phyloP scores from a whole-genome alignment of 805 yeast species.

The Saturnispora zaruensis region DNA sequence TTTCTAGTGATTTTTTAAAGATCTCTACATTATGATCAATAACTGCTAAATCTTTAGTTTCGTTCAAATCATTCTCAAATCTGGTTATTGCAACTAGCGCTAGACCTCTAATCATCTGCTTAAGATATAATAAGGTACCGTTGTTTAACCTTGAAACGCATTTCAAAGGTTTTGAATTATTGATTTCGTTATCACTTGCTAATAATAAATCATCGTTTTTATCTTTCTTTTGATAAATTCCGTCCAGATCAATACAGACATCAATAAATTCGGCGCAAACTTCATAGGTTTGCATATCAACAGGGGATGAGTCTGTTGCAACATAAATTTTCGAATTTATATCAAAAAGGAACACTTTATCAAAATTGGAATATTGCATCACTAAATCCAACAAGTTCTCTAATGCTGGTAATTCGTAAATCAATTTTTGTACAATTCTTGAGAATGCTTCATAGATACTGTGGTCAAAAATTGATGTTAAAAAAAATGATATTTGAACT shows the following conservation, averaged over 20 bases:
- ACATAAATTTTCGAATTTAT: slow-evolving; percentile 87
- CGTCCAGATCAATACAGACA: slow-evolving; percentile 82
- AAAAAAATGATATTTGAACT: slow-evolving; percentile 81
- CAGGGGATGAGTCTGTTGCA: slow-evolving; percentile 94
- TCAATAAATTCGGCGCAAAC: slow-evolving; percentile 97
- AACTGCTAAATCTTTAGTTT: slow-evolving; percentile 46
- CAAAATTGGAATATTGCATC: slow-evolving; percentile 83
- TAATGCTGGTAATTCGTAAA: slow-evolving; percentile 78
- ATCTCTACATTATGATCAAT: slow-evolving; percentile 85
- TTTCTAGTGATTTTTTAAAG: slow-evolving; percentile 67
- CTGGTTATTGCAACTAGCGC: slow-evolving; percentile 85
- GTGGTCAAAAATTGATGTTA: slow-evolving; percentile 92
- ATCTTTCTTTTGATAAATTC: slow-evolving; percentile 39
- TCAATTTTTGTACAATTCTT: slow-evolving; percentile 82
- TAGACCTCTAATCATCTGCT: slow-evolving; percentile 87
- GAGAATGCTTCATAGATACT: slow-evolving; percentile 94
- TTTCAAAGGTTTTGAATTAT: slow-evolving; percentile 26
- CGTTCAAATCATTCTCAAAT: slow-evolving; percentile 42
- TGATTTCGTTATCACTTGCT: slow-evolving; percentile 3
- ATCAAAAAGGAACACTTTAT: slow-evolving; percentile 88
- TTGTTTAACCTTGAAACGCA: slow-evolving; percentile 72
- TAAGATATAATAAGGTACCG: slow-evolving; percentile 75
- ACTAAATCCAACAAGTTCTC: slow-evolving; percentile 84
- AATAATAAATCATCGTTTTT: neutral
- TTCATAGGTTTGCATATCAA: slow-evolving; percentile 90